Base-by-base conservation (phyloP, 495 filamentous ascomycete genomes). In the Xylaria telfairii region DNA sequence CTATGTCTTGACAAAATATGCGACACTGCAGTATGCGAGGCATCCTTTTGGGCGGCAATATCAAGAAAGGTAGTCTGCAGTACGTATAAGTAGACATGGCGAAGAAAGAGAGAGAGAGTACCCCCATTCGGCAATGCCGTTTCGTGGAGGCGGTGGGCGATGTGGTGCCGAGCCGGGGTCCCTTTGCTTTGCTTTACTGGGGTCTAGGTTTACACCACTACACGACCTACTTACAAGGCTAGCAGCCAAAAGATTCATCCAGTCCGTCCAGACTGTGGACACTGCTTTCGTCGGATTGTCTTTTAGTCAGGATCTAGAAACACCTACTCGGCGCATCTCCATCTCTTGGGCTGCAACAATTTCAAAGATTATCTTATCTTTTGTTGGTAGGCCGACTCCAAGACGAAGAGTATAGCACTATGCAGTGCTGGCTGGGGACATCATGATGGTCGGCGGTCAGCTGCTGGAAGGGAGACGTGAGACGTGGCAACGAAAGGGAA, bases 81-180 rank as follows among this genome's bases (percentile, higher is more conserved):
- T n/a, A n/a, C n/a, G n/a, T 46, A 46, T 2, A 6, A 13, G 44
- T 46, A 46, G 3, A 10, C 28, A 53, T 5, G 53, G 30, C 28
- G 28, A 59, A 59, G 32, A 21, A 10, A 37, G 17, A 37, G 17
- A 37, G 37, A 12, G 57, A n/a, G n/a, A n/a, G n/a, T n/a, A n/a
- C n/a, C 57, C 21, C 41, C 21, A 47, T 47, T 64, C 61, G 61
- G 61, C 41, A 30, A 46, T 64, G 61, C 61, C 61, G 61, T 64
- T 46, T 46, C 24, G 32, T 24, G 26, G 39, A 19, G 21, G 12
- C 3, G 12, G 51, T 26, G n/a, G 37, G 37, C 13, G 37, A n/a
- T 30, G 26, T 32, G 41, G 13, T 41, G 61, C 61, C 59, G 30
- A 64, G 39, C 61, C 41, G 8, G 39, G 28, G 61, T 47, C 39